Conservation (phyloP, 495 filamentous ascomycete genomes). For the Pseudevernia furfuracea region DNA sequence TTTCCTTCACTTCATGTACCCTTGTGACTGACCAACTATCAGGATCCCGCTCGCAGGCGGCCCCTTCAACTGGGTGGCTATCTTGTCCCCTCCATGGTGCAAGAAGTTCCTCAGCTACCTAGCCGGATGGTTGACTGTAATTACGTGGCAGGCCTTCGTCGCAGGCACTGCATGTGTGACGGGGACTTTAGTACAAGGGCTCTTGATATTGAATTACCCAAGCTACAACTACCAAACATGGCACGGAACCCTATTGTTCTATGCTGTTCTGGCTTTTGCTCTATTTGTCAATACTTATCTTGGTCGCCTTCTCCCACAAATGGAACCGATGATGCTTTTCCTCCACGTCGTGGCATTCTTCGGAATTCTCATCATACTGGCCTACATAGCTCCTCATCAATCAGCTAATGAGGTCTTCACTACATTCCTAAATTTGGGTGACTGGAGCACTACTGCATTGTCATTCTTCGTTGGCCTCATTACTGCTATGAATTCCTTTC, state of each 20-base stretch:
- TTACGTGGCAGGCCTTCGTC: conserved; percentile 38
- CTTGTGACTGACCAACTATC: background rate
- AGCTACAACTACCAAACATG: conserved; percentile 34
- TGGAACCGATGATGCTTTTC: conserved; percentile 41
- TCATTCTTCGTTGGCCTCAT: conserved; percentile 40
- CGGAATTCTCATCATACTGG: conserved; percentile 43
- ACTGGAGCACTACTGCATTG: conserved; percentile 37
- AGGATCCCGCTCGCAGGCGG: conserved; percentile 15
- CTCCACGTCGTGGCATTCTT: conserved; percentile 48
- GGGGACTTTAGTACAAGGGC: conserved; percentile 39
- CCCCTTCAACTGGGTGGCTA: conserved; percentile 18
- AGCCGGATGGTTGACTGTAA: conserved; percentile 40
- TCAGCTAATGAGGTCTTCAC: conserved; percentile 37
- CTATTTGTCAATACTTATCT: conserved; percentile 37
- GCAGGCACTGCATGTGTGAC: conserved; percentile 34
- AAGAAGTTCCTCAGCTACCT: conserved; percentile 39
- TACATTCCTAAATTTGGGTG: conserved; percentile 40
- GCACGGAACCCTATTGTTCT: conserved; percentile 40
- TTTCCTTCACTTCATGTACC: no score
- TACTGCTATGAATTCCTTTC: conserved; percentile 29
- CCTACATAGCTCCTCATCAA: conserved; percentile 39
- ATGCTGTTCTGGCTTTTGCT: conserved; percentile 33
- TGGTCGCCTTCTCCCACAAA: conserved; percentile 34
- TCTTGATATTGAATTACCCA: conserved; percentile 32
- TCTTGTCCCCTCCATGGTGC: conserved; percentile 34